Evolutionary conservation across 2,329 filamentous ascomycete genomes (phyloP).

Genomic region (Colletotrichum eremochloae): DNA sequence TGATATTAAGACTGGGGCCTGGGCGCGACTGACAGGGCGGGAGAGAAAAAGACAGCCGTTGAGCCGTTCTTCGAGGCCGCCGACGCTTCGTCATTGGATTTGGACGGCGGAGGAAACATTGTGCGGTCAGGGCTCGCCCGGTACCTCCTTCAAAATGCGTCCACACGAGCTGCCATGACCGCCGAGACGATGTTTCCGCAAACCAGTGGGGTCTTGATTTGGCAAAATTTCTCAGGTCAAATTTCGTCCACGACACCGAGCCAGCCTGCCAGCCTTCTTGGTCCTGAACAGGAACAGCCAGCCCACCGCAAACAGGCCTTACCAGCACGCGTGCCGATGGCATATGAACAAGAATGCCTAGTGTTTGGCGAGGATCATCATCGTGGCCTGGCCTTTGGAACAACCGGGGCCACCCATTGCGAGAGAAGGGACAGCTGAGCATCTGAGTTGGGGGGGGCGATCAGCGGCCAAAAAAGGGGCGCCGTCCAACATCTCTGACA

Average conservation of each 20-base stretch:
- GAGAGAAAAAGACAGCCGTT: slow-evolving; percentile 7
- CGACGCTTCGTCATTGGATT: not conserved
- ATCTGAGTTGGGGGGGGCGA: slow-evolving; percentile 16
- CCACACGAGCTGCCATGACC: not conserved
- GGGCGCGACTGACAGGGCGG: slow-evolving; percentile 13
- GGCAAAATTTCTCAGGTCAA: not conserved
- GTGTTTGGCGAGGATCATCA: slow-evolving; percentile 23
- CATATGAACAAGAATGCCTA: slow-evolving; percentile 8
- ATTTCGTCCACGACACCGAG: not conserved
- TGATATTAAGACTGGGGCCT: slow-evolving; percentile 10
- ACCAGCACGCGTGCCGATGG: not conserved
- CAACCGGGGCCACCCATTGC: slow-evolving; percentile 17
- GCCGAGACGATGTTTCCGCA: slow-evolving; percentile 17
- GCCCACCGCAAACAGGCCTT: slow-evolving; percentile 25
- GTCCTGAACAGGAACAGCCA: not conserved
- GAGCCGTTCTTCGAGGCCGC: slow-evolving; percentile 19
- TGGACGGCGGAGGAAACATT: slow-evolving; percentile 24
- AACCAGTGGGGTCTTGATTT: slow-evolving; percentile 10
- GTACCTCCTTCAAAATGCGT: not conserved
- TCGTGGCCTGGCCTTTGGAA: slow-evolving; percentile 8
- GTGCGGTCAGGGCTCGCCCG: slow-evolving; percentile 16
- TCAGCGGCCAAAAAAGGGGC: slow-evolving; percentile 28
- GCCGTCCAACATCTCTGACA: slow-evolving; percentile 39
- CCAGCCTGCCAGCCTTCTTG: slow-evolving; percentile 8
- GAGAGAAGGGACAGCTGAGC: slow-evolving; percentile 26